A percentile compares a stretch with the other conserved stretches of the same genome.
Conservation (phyloP, 371 early-diverging fungal genomes). For the Mortierella sp. region DNA sequence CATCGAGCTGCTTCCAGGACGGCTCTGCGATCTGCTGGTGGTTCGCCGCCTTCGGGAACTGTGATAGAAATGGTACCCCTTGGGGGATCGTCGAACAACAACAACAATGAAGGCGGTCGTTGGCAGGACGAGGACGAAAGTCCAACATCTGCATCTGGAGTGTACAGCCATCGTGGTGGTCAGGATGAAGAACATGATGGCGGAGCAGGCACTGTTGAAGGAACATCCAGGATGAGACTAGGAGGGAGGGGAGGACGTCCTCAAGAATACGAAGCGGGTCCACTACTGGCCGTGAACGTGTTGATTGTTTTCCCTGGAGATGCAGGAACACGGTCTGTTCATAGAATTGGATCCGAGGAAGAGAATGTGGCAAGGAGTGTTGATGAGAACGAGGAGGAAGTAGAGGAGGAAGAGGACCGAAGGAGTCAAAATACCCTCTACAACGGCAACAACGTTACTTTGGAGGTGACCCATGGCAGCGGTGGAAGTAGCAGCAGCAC, state of each 20-base stretch:
- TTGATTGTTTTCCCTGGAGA: conserved; percentile 55
- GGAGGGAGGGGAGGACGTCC: not conserved
- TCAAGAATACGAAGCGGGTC: conserved; percentile 49
- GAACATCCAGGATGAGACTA: too few relatives aligned
- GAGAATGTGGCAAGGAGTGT: not conserved
- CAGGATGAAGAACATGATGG: not conserved
- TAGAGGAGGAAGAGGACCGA: not conserved
- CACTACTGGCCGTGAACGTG: conserved; percentile 45
- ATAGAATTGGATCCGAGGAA: not conserved
- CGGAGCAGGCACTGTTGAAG: not conserved
- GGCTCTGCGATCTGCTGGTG: not conserved
- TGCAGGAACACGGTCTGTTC: conserved; percentile 30
- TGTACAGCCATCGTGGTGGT: not conserved
- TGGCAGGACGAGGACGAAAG: not conserved
- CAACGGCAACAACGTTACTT: not conserved
- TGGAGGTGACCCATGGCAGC: not conserved
- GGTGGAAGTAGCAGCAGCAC: not conserved
- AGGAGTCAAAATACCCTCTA: conserved; percentile 18
- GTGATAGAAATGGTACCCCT: conserved; percentile 1
- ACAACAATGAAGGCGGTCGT: not conserved
- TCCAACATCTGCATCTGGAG: not conserved
- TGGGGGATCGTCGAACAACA: not conserved
- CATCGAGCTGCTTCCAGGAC: conserved; percentile 26
- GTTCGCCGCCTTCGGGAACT: not conserved
- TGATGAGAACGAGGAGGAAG: not conserved